Base-by-base conservation (phyloP, 1,284 basidiomycete genomes). In the Cryptococcus floricola region DNA sequence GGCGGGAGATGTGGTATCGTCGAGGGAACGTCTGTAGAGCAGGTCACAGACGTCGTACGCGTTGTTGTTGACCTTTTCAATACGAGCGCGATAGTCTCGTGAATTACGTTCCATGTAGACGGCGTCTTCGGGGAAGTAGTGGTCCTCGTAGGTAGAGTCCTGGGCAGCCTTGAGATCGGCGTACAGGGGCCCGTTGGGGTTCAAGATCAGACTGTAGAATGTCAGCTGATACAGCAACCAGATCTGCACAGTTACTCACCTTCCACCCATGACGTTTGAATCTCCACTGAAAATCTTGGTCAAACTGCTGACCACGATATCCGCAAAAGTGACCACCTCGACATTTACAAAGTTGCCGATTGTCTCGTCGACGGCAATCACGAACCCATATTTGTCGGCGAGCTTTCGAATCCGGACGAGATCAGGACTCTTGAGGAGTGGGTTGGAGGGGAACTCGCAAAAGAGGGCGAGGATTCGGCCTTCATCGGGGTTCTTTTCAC, bases 71-170 rank as follows among this genome's bases (percentile, higher is more conserved):
- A 97, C 91, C 54, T 81, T 75, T 56, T 81, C 81, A 62, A 94
- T 83, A 53, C 95, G 88, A 9, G 80, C 79, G 50, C 83, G 80
- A 79, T 97, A 97, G 77, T 97, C 87, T 51, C 95, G 89, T 19
- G 92, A 96, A 78, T 98, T 98, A 64, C 95, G 88, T 75, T 98
- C 95, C 87, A 98, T 89, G 80, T 88, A 97, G 53, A 98, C 85
- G 37, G 91, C 91, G 71, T 98, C 96, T 75, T 95, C 90, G 68
- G 85, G 83, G 70, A 88, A 98, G 78, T 91, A 96, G 27, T 80
- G 81, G 71, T 98, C 95, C 74, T 96, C 89, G 75, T 88, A 98
- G 4, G 76, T 80, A 10, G 76, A 70, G n/a, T 77, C 66, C 63
- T 94, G 78, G 46, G 84, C 78, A 0, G 74, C 67, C 66, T 88